A percentile compares a stretch with the other conserved stretches of the same genome.
These are phyloP conservation scores for Suhomyces terraborum DNA, from an alignment of 1,139 yeast genomes.

Conservation along the genomic window DNA sequence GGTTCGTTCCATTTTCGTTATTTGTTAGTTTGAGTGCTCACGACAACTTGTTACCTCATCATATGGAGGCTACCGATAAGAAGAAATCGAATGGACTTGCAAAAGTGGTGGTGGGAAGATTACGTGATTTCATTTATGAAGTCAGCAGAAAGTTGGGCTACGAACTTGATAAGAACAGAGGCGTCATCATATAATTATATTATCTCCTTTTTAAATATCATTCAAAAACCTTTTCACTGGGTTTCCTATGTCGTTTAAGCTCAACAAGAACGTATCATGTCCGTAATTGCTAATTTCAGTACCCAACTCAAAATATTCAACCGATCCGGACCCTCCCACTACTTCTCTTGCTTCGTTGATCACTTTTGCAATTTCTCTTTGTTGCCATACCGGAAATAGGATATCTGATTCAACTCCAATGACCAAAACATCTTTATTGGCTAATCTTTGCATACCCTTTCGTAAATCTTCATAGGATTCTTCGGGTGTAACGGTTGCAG, in stretches of 20 bases:
- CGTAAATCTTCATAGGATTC: conserved; percentile 62
- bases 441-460: conserved; percentile 63
- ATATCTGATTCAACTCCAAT: conserved; percentile 92
- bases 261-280: conserved; percentile 85
- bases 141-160: conserved; percentile 58
- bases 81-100: conserved; percentile 54
- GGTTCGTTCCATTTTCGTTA: conserved; percentile 92
- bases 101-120: conserved; percentile 59
- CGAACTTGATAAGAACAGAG: conserved; percentile 63
- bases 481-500: conserved; percentile 45
- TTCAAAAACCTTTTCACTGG: conserved; percentile 66
- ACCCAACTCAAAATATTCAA: conserved; percentile 71
- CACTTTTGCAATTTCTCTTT: conserved; percentile 71
- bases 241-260: conserved; percentile 75
- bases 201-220: conserved; percentile 1
- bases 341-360: conserved; percentile 44
- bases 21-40: conserved; percentile 92
- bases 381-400: conserved; percentile 94
- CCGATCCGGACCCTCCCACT: conserved; percentile 30
- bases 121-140: conserved; percentile 53
- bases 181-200: conserved; percentile 47
- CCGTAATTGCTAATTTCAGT: conserved; percentile 80
- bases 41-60: conserved; percentile 81
- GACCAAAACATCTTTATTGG: conserved; percentile 68
- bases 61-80: conserved; percentile 32